Conservation (phyloP, 331 rosid species). For the Erythrophleum ivorense region DNA sequence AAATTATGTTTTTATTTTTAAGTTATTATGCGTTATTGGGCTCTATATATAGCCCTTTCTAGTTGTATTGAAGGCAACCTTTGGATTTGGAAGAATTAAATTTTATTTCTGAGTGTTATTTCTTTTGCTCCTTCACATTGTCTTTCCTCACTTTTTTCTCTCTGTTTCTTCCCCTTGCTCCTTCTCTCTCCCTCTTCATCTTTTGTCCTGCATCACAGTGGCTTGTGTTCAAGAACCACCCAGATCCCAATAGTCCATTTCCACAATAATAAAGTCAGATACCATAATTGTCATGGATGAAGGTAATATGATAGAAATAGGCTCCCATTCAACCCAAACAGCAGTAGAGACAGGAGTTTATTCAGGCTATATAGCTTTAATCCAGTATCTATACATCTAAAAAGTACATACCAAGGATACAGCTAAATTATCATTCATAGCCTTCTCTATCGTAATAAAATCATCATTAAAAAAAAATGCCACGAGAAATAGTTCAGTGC, state of each 20-base stretch:
- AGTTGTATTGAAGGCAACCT: no score
- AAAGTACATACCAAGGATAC: conserved; percentile 5
- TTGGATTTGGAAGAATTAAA: no score
- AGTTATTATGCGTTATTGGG: no score
- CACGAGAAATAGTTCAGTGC: not conserved
- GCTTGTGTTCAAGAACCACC: conserved; percentile 39
- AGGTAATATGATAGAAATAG: conserved; percentile 54
- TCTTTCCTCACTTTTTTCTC: no score
- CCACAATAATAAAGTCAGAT: conserved; percentile 54
- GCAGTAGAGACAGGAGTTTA: conserved; percentile 52
- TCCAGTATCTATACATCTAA: not conserved
- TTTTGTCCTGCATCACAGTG: not conserved
- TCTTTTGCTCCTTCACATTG: no score
- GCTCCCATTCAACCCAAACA: conserved; percentile 50
- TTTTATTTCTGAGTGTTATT: no score
- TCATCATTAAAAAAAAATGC: not conserved
- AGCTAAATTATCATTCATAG: not conserved
- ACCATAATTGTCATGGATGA: conserved; percentile 57
- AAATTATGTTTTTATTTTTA: no score
- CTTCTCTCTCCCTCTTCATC: no score
- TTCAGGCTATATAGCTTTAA: conserved; percentile 48
- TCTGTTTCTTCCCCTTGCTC: no score
- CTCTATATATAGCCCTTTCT: no score
- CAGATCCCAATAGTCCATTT: conserved; percentile 61
- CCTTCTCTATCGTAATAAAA: conserved; percentile 12